phyloP scores from a whole-genome alignment of 257 asterid species.

The Oldenlandia corymbosa region DNA sequence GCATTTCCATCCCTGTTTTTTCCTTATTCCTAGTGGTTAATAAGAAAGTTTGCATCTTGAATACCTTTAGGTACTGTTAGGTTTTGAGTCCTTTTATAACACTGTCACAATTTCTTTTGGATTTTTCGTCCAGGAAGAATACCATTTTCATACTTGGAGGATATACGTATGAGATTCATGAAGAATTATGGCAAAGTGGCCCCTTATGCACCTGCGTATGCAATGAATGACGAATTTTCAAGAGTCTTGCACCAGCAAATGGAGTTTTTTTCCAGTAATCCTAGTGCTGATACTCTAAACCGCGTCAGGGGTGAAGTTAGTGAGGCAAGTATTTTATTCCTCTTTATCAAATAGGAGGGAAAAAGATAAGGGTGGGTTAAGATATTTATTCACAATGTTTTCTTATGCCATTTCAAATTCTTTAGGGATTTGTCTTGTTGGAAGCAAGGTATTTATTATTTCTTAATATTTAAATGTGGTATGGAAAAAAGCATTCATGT shows the following conservation, averaged over 20 bases:
- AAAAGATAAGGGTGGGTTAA: not conserved
- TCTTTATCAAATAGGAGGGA: not conserved
- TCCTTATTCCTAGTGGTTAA: not conserved
- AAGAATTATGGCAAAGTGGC: constrained; percentile 88
- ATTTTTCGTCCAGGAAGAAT: constrained; percentile 64
- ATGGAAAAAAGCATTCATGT: not conserved
- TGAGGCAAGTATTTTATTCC: constrained; percentile 56
- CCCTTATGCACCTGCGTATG: constrained; percentile 83
- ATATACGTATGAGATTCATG: constrained; percentile 94
- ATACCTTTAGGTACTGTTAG: not conserved
- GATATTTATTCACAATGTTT: not conserved
- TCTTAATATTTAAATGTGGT: not conserved
- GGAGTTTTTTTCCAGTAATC: constrained; percentile 97
- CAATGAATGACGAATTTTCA: constrained; percentile 98
- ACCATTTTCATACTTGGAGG: constrained; percentile 93
- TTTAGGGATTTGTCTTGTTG: not conserved
- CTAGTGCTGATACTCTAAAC: constrained; percentile 82
- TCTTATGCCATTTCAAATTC: not conserved
- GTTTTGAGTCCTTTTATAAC: not conserved
- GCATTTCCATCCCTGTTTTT: no score
- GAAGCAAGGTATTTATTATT: not conserved
- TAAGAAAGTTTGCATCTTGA: not conserved
- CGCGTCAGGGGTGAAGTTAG: constrained; percentile 93
- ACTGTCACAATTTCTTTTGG: not conserved
- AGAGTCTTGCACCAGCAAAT: constrained; percentile 98